Evolutionary conservation across 2,329 filamentous ascomycete species (phyloP).

Genomic region (Neospermospora avenae): DNA sequence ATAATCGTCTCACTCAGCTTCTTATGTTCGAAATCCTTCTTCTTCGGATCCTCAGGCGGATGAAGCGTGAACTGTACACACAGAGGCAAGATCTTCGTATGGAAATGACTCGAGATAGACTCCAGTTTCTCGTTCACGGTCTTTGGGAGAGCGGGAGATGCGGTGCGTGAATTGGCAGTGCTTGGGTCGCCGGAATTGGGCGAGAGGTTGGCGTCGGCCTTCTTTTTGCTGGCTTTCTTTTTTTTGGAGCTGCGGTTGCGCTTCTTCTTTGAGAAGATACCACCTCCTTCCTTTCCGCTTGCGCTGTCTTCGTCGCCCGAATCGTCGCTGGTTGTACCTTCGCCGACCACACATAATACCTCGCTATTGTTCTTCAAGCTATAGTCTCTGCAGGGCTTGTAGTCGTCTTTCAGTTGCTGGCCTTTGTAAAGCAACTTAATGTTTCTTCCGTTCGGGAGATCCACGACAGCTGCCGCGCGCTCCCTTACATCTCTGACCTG

Average conservation of each 20-base stretch:
- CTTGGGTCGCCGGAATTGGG: slow-evolving; percentile 37
- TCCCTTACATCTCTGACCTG: slow-evolving; percentile 63
- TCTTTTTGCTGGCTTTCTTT: slow-evolving; percentile 42
- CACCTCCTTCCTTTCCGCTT: slow-evolving; percentile 38
- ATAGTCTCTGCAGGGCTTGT: slow-evolving; percentile 53
- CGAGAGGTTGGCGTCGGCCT: slow-evolving; percentile 30
- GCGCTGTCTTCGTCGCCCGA: slow-evolving; percentile 44
- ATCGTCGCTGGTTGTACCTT: slow-evolving; percentile 42
- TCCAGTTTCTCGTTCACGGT: slow-evolving; percentile 61
- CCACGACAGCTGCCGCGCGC: slow-evolving; percentile 65
- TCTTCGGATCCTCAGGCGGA: slow-evolving; percentile 64
- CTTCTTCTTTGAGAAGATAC: slow-evolving; percentile 25
- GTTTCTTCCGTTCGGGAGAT: slow-evolving; percentile 52
- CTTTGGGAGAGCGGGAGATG: slow-evolving; percentile 37
- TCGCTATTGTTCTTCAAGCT: slow-evolving; percentile 62
- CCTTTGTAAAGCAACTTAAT: slow-evolving; percentile 75
- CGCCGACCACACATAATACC: slow-evolving; percentile 55
- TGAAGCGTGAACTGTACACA: slow-evolving; percentile 58
- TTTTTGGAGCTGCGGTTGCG: slow-evolving; percentile 38
- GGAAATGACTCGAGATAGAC: slow-evolving; percentile 62
- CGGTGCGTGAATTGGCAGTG: slow-evolving; percentile 31
- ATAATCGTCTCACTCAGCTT: slow-evolving; percentile 72
- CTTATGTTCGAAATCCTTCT: slow-evolving; percentile 70
- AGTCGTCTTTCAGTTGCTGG: slow-evolving; percentile 62
- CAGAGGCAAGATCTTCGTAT: slow-evolving; percentile 60